These are phyloP conservation scores for Phialemoniopsis sp. DNA, from an alignment of 2,329 filamentous ascomycete genomes.

Conservation along the genomic window DNA sequence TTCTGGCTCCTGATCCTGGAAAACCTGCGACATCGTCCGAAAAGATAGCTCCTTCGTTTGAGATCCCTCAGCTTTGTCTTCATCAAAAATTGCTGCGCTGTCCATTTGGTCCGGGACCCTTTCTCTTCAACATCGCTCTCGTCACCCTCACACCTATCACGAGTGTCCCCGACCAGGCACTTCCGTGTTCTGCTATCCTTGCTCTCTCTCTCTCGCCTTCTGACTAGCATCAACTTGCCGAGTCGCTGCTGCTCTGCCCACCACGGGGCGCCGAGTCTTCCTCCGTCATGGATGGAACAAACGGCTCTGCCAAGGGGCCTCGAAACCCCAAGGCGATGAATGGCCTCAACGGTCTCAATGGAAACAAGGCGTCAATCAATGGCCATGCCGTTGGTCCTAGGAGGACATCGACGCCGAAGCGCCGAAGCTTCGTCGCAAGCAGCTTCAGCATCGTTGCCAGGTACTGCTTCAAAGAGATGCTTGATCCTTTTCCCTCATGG, in stretches of 20 bases:
- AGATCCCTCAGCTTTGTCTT: background rate
- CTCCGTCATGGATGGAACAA: constrained; percentile 31
- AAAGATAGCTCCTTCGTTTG: background rate
- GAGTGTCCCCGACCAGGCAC: too few relatives aligned
- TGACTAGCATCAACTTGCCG: too few relatives aligned
- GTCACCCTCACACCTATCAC: constrained; percentile 1
- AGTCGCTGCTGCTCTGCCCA: too few relatives aligned
- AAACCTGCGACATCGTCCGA: background rate
- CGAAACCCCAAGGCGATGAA: constrained; percentile 20
- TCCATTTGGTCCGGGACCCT: background rate
- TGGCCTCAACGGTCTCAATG: constrained; percentile 19
- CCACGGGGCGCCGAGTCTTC: constrained; percentile 3
- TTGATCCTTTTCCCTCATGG: too few relatives aligned
- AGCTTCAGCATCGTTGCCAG: constrained; percentile 48
- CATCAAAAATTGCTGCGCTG: too few relatives aligned
- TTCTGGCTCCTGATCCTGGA: background rate
- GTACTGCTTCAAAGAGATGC: too few relatives aligned
- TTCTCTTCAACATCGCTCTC: background rate
- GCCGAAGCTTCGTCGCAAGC: constrained; percentile 28
- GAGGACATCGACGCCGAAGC: constrained; percentile 18
- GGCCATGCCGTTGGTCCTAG: constrained; percentile 27
- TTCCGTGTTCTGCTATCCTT: too few relatives aligned
- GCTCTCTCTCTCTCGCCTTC: too few relatives aligned
- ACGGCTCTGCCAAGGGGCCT: constrained; percentile 29
- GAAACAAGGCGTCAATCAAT: constrained; percentile 25